These are phyloP conservation scores for Geotrichum klebahnii DNA, from an alignment of 1,139 yeast species.

Conservation along the genomic window DNA sequence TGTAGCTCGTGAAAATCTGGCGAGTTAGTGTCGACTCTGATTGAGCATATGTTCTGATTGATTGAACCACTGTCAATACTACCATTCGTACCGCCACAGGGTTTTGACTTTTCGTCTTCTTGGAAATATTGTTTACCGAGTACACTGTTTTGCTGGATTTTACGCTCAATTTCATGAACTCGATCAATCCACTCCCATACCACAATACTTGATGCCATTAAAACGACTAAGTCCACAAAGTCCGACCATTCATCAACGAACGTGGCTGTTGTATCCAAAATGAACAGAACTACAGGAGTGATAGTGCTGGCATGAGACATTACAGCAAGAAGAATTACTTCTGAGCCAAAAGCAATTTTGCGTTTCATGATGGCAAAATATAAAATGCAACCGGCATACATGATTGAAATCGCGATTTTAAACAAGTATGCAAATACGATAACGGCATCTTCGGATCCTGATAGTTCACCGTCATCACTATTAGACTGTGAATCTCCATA, in stretches of 20 bases:
- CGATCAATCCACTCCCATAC: conserved; percentile 91
- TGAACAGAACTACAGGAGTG: conserved; percentile 67
- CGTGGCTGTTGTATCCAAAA: conserved; percentile 55
- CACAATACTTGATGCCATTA: conserved; percentile 46
- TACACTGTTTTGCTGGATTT: conserved; percentile 66
- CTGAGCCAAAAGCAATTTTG: conserved; percentile 49
- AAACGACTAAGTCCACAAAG: conserved; percentile 60
- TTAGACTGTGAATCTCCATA: not conserved
- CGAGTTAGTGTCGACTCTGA: too few relatives aligned
- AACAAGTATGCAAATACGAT: conserved; percentile 68
- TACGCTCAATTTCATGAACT: conserved; percentile 54
- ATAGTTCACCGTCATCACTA: not conserved
- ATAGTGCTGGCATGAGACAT: conserved; percentile 58
- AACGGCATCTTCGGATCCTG: conserved; percentile 35
- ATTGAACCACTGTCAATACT: not conserved
- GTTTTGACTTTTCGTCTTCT: conserved; percentile 36
- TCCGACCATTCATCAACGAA: conserved; percentile 72
- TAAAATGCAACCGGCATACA: conserved; percentile 62
- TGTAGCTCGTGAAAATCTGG: too few relatives aligned
- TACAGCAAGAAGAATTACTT: conserved; percentile 50
- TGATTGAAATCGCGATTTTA: conserved; percentile 65
- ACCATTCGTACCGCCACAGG: not conserved
- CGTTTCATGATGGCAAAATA: conserved; percentile 55
- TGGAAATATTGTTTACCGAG: conserved; percentile 77
- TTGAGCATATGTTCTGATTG: not conserved